Conservation (phyloP, 2,329 filamentous ascomycete genomes). For the Atkinsonella texensis region DNA sequence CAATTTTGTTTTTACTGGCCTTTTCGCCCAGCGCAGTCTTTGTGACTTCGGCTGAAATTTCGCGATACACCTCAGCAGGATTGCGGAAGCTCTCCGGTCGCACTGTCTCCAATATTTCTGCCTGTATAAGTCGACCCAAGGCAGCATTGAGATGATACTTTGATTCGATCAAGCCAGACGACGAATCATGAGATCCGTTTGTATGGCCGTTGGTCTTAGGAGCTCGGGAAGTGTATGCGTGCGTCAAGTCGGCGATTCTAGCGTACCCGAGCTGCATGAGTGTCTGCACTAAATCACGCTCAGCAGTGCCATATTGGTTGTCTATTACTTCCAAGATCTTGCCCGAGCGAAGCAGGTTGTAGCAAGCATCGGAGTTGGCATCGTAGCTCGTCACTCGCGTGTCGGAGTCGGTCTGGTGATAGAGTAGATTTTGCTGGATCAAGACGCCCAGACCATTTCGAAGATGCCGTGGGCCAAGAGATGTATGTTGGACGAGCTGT, state of each 20-base stretch:
- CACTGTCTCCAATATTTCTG: slow-evolving; percentile 58
- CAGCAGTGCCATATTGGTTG: slow-evolving; percentile 60
- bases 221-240: slow-evolving; percentile 39
- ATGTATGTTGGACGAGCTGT: slow-evolving; percentile 59
- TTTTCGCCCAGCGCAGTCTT: slow-evolving; percentile 32
- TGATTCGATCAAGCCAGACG: slow-evolving; percentile 28
- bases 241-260: slow-evolving; percentile 55
- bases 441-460: slow-evolving; percentile 74
- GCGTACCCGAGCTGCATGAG: slow-evolving; percentile 69
- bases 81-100: slow-evolving; percentile 43
- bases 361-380: slow-evolving; percentile 67
- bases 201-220: slow-evolving; percentile 22
- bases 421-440: slow-evolving; percentile 78
- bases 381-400: slow-evolving; percentile 65
- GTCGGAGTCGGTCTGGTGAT: slow-evolving; percentile 54
- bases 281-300: slow-evolving; percentile 61
- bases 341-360: slow-evolving; percentile 68
- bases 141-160: slow-evolving; percentile 36
- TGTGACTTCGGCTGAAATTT: slow-evolving; percentile 52
- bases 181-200: slow-evolving; percentile 21
- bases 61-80: slow-evolving; percentile 45
- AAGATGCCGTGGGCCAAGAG: slow-evolving; percentile 61
- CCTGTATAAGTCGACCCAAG: slow-evolving; percentile 44
- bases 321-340: slow-evolving; percentile 71
- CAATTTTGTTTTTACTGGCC: slow-evolving; percentile 49